Evolutionary conservation across 2,329 filamentous ascomycete species (phyloP), one percentile per base, ranked within the genome.

Genomic region (Fusarium abutilonis): DNA sequence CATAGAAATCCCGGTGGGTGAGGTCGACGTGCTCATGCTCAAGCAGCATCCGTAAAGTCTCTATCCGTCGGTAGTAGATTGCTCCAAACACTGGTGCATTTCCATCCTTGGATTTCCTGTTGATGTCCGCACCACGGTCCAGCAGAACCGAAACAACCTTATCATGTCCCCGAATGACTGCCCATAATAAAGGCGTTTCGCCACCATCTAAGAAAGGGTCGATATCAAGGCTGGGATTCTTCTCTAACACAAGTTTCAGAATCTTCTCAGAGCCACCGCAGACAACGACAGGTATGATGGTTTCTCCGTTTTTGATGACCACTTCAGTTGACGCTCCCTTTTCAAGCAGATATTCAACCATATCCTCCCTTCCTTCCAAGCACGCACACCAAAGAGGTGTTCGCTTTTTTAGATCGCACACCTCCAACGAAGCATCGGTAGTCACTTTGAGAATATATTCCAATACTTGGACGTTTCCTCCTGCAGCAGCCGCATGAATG

Each of bases 301-400:
- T 66, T 21, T 57, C 52, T 11, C 54, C 63, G 3, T 55, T 52
- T 1, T 38, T 42, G 6, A 57, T 32, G 9, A 53, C 39, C 9
- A 41, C 43, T 36, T 60, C 49, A 6, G 60, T 56, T 26, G 51
- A 40, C n/a, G 46, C 57, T 9, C 57, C 57, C 23, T 54, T 52
- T 13, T 62, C 51, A 44, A 65, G 42, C 13, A 67, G 43, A 43
- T 60, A 56, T 13, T 58, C 49, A 3, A 63, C 57, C 63, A 68
- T 63, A 0, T 59, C 54, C 19, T 63, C 48, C 11, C 47, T 38
- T 29, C 54, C 63, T 28, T 55, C 45, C 4, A 38, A 17, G 8
- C 63, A 63, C 14, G 55, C 63, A 31, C 57, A 65, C 41, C 46
- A 63, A 3, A 68, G 32, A 6, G 63, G 63, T 11, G 61, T 68